These are phyloP conservation scores for Aspergillus panamensis DNA, from an alignment of 495 filamentous ascomycete genomes.

Conservation along the genomic window DNA sequence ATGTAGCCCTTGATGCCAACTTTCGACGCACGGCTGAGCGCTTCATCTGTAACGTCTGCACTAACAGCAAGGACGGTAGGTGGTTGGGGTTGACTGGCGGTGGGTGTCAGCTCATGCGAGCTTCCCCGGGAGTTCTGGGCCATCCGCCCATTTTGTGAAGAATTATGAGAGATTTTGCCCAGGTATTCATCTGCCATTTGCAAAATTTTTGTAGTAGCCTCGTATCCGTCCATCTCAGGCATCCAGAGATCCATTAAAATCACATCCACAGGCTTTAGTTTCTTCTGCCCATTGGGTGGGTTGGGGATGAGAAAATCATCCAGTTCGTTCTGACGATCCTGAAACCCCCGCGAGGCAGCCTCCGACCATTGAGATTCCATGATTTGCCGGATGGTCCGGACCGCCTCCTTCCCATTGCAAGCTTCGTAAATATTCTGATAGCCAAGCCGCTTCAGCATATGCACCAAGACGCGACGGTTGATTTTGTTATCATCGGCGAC, in stretches of 20 bases:
- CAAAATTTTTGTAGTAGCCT: slow-evolving; percentile 66
- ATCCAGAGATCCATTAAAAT: slow-evolving; percentile 87
- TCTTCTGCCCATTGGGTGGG: slow-evolving; percentile 18
- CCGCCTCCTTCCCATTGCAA: slow-evolving; percentile 69
- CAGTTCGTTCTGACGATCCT: neutral
- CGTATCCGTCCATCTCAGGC: slow-evolving; percentile 79
- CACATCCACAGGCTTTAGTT: slow-evolving; percentile 54
- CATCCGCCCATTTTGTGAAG: neutral
- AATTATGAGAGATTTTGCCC: slow-evolving; percentile 16
- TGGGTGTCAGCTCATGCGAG: neutral
- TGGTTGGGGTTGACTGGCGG: slow-evolving; percentile 17
- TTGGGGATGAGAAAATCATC: slow-evolving; percentile 17
- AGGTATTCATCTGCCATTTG: slow-evolving; percentile 44
- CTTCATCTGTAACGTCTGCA: slow-evolving; percentile 70
- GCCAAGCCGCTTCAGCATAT: slow-evolving; percentile 67
- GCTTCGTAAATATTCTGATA: slow-evolving; percentile 65
- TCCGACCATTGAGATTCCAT: slow-evolving; percentile 26
- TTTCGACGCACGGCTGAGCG: slow-evolving; percentile 57
- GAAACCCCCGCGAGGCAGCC: neutral
- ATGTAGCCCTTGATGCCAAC: slow-evolving; percentile 76
- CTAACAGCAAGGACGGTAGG: slow-evolving; percentile 67
- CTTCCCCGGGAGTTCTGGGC: slow-evolving; percentile 1
- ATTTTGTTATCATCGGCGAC: slow-evolving; percentile 80
- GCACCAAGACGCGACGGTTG: slow-evolving; percentile 70
- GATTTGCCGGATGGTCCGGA: slow-evolving; percentile 55